A percentile compares a stretch with the other conserved stretches of the same genome.
These are phyloP conservation scores for Dissoconium aciculare DNA, from an alignment of 2,329 filamentous ascomycete species.

Conservation along the genomic window DNA sequence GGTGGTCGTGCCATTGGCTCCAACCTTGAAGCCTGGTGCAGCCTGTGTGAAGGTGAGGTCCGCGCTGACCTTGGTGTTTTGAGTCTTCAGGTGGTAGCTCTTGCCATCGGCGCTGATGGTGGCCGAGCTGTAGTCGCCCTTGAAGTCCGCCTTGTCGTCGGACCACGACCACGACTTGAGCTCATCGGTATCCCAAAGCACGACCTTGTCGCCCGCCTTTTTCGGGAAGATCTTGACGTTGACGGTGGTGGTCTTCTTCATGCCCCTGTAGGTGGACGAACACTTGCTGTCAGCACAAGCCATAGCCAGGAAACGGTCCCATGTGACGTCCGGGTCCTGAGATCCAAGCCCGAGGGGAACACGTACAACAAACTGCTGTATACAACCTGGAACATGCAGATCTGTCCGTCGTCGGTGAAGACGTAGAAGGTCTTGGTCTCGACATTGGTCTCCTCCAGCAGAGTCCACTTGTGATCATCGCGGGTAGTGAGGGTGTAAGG, in stretches of 20 bases:
- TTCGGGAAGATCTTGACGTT: constrained; percentile 82
- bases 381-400: constrained; percentile 78
- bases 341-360: too few species aligned
- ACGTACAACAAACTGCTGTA: constrained; percentile 97
- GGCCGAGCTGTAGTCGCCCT: constrained; percentile 69
- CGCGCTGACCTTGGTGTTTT: constrained; percentile 52
- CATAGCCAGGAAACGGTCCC: too few species aligned
- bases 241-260: constrained; percentile 85
- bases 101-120: constrained; percentile 75
- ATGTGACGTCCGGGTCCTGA: too few species aligned
- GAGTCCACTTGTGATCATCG: constrained; percentile 69
- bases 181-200: constrained; percentile 71
- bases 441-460: constrained; percentile 70
- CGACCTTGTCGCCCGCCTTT: constrained; percentile 52
- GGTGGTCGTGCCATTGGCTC: constrained; percentile 66
- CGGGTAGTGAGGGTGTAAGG: constrained; percentile 68
- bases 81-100: constrained; percentile 58
- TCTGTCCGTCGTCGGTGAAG: constrained; percentile 58
- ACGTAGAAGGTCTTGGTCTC: constrained; percentile 95
- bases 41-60: constrained; percentile 67
- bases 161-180: constrained; percentile 70
- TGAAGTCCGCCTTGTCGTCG: constrained; percentile 68
- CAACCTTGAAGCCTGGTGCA: constrained; percentile 69
- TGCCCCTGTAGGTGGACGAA: constrained; percentile 44
- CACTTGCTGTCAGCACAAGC: constrained; percentile 3